Percentiles rank a stretch among this genome's conserved stretches.
phyloP scores from a whole-genome alignment of 2,329 filamentous ascomycete species.

The Alternaria novae-zelandiae region DNA sequence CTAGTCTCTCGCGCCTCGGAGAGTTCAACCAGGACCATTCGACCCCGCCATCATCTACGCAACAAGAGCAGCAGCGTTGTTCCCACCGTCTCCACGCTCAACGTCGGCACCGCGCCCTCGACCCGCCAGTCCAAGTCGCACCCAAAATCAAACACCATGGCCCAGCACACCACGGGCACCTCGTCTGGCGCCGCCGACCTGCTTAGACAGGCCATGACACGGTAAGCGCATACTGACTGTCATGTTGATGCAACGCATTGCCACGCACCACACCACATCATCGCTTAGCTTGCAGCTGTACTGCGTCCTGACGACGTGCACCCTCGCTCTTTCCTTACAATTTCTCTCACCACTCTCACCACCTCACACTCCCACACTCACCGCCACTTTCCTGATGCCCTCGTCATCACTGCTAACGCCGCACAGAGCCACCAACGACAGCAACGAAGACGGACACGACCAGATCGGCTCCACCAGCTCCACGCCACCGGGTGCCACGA shows the following conservation, averaged over 20 bases:
- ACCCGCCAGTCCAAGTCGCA: conserved; percentile 27
- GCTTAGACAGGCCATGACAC: conserved; percentile 64
- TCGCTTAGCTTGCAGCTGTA: conserved; percentile 28
- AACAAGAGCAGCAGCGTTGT: conserved; percentile 53
- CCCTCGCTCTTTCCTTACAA: conserved; percentile 13
- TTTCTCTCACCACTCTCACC: conserved; percentile 19
- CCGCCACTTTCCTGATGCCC: conserved; percentile 30
- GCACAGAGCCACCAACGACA: conserved; percentile 64
- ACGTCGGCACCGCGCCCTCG: conserved; percentile 37
- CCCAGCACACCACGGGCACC: conserved; percentile 48
- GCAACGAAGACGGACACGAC: conserved; percentile 75
- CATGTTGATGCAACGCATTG: background rate
- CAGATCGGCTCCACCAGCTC: conserved; percentile 81
- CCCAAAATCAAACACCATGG: conserved; percentile 31
- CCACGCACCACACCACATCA: conserved; percentile 4
- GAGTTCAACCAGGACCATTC: conserved; percentile 33
- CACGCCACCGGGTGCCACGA: conserved; percentile 88
- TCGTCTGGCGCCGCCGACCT: conserved; percentile 62
- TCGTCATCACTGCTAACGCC: conserved; percentile 45
- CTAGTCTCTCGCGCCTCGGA: conserved; percentile 42
- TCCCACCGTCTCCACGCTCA: conserved; percentile 52
- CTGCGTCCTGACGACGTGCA: conserved; percentile 25
- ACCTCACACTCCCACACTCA: conserved; percentile 12
- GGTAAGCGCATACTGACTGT: conserved; percentile 53
- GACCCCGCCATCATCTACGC: conserved; percentile 38